Evolutionary conservation across 2,329 filamentous ascomycete species (phyloP), one percentile per base, ranked within the genome.

Genomic region (Karstenula rhodostoma): DNA sequence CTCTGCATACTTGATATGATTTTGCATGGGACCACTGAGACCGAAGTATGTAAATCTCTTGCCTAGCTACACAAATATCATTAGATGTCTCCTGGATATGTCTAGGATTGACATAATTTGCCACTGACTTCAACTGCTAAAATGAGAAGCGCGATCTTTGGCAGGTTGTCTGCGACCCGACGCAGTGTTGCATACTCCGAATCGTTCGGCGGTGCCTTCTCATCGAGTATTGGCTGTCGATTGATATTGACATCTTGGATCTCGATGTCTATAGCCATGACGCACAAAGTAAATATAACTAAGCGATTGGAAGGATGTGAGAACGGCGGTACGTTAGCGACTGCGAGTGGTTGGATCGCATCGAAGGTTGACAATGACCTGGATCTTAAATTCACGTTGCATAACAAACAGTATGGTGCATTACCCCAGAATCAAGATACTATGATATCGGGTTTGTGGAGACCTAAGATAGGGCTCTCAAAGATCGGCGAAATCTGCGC

Each of bases 21-120:
- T 66, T 40, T 66, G 64, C 1, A 66, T 57, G 2, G 59, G 61
- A 10, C 57, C 61, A 37, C 55, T 59, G 5, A 62, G 42, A 42
- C 61, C 64, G 25, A 62, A 66, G 51, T 61, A 64, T 12, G 64
- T 61, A 37, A 66, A 66, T 4, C 59, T 50, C 27, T 66, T 61
- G 13, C 63, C 57, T n/a, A 66, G 55, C 59, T 61, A 7, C 15
- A n/a, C 4, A 9, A 29, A 32, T 32, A 22, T 50, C 15, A 50
- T 6, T 22, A 22, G 29, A 32, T 4, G 13, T 35, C 10, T 27
- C 33, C 9, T 7, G 48, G n/a, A n/a, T 32, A n/a, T 32, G 25
- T 29, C 27, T 29, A 4, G 27, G 4, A 29, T 29, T 8, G 27
- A 8, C 27, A n/a, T 19, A 9, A 19, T 50, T 27, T 27, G 35